phyloP scores from a whole-genome alignment of 139 green algal genomes.

The Zygnema cylindricum region DNA sequence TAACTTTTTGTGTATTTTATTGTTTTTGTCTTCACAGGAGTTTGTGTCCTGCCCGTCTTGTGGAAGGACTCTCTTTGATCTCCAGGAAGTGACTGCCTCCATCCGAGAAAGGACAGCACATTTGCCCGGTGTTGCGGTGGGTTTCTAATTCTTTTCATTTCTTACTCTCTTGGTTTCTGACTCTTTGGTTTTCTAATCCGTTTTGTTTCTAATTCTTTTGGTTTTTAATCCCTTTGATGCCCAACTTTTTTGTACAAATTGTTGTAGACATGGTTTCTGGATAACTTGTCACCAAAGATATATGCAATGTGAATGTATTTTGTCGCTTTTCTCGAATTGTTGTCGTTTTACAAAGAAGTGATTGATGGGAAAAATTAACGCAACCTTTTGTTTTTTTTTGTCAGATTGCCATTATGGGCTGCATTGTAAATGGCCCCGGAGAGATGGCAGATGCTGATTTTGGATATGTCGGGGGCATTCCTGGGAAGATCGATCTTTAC shows the following conservation, averaged over 20 bases:
- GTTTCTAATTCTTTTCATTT: not conserved
- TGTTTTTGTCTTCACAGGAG: slow-evolving; percentile 67
- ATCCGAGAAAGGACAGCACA: slow-evolving; percentile 93
- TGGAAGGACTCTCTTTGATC: slow-evolving; percentile 96
- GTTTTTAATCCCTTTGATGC: too few relatives aligned
- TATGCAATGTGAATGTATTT: too few relatives aligned
- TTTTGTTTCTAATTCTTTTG: too few relatives aligned
- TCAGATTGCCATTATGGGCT: slow-evolving; percentile 97
- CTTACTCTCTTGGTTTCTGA: too few relatives aligned
- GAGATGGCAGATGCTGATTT: slow-evolving; percentile 99
- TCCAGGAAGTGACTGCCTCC: slow-evolving; percentile 97
- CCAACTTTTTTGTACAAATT: too few relatives aligned
- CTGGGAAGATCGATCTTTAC: slow-evolving; percentile 98
- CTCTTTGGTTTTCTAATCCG: too few relatives aligned
- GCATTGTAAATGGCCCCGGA: slow-evolving; percentile 98
- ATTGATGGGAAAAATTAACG: too few relatives aligned
- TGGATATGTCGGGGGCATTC: slow-evolving; percentile 75
- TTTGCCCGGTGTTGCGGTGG: slow-evolving; percentile 77
- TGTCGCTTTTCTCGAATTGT: not conserved
- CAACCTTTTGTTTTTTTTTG: not conserved
- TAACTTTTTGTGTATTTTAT: not conserved
- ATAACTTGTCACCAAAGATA: too few relatives aligned
- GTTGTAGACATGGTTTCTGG: too few relatives aligned
- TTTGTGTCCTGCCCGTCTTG: slow-evolving; percentile 97
- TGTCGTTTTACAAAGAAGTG: too few relatives aligned